Evolutionary conservation across 2,329 filamentous ascomycete species (phyloP), one percentile per base, ranked within the genome.

Genomic region (Fusarium napiforme): DNA sequence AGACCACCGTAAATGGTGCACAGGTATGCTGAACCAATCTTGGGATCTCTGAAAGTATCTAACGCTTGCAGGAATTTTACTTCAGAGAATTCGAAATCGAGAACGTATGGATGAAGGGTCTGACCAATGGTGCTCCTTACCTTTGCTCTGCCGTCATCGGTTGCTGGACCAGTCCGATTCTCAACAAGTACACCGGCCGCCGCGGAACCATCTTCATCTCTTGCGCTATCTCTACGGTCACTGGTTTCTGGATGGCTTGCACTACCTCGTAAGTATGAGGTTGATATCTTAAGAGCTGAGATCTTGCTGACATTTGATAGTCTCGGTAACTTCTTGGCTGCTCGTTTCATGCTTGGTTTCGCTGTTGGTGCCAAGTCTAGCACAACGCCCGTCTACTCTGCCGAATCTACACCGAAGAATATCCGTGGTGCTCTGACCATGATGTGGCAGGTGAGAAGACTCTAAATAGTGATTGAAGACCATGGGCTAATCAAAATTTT

Each of bases 131-230:
- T 16, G 86, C 85, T 1, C 87, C 87, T 0, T 89, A 89, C 67
- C 80, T 92, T 84, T 77, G 88, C 87, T 56, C 83, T 87, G 80
- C 80, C 1, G 57, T 82, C 0, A 50, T 81, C 52, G 81, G 80
- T 5, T 82, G 81, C 56, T 82, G 81, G 81, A 81, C 80, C 0
- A 81, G 78, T 19, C 79, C 80, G 2, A 68, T 78, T 4, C 85
- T 91, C 64, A 92, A 92, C 77, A 87, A 89, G 66, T 87, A 82
- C 76, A 89, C 91, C 61, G 90, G 90, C 10, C 87, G 90, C 39
- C 86, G 90, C 4, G 89, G 90, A 34, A 91, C 89, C 8, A 91
- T 92, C 58, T 91, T 91, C 77, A 85, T 91, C 61, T 89, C 89
- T 5, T 90, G 89, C 66, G 84, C 87, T 59, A 84, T 82, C 67